These are phyloP conservation scores for Saturnispora halmiae DNA, from an alignment of 805 yeast species.

Conservation along the genomic window DNA sequence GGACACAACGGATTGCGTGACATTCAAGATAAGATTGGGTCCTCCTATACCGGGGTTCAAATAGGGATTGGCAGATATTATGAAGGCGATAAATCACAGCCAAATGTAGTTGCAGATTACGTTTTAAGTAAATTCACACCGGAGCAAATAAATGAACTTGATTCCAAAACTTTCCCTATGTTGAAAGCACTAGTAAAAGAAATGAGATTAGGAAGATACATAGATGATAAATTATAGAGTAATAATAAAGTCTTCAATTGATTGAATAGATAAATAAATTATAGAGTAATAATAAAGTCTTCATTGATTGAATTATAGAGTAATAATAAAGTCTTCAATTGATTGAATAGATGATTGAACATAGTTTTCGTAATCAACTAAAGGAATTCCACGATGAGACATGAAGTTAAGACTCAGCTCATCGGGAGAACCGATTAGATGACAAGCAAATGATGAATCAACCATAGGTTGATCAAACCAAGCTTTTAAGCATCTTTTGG, in stretches of 20 bases:
- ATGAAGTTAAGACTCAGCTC: conserved; percentile 9
- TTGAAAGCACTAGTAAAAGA: conserved; percentile 32
- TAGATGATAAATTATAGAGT: conserved; percentile 18
- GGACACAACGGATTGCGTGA: conserved; percentile 83
- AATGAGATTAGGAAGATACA: conserved; percentile 24
- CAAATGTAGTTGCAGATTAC: conserved; percentile 43
- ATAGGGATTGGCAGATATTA: conserved; percentile 72
- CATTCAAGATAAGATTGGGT: conserved; percentile 38
- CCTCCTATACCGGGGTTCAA: conserved; percentile 53
- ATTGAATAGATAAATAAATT: background rate
- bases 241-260: background rate
- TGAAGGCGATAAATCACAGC: conserved; percentile 27
- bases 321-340: background rate
- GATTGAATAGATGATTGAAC: conserved; percentile 2
- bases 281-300: too few relatives aligned
- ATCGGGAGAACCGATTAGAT: conserved; percentile 3
- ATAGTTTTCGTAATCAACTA: conserved; percentile 1
- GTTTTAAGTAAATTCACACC: conserved; percentile 49
- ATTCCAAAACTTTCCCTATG: conserved; percentile 33
- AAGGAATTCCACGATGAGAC: conserved; percentile 9
- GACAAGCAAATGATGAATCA: conserved; percentile 13
- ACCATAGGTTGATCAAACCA: conserved; percentile 15
- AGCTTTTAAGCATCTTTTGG: background rate
- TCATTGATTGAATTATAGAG: conserved; percentile 3
- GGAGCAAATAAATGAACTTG: conserved; percentile 36